Conservation (phyloP, 2,329 filamentous ascomycete species). For the Aspergillus eucalypticola region DNA sequence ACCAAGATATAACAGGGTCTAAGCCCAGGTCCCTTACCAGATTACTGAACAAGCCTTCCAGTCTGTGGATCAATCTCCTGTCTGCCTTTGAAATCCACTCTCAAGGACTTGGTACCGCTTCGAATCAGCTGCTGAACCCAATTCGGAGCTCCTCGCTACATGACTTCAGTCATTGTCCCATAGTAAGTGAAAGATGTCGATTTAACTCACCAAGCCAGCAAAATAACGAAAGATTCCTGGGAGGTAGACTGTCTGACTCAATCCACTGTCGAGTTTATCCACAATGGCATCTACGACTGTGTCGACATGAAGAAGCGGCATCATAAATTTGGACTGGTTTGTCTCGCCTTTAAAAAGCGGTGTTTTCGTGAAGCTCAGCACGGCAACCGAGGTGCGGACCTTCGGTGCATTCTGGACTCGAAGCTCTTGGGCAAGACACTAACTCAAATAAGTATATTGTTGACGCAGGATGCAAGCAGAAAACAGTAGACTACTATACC, state of each 20-base stretch:
- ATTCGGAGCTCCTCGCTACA: constrained; percentile 20
- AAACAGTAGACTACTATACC: no score
- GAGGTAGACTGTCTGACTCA: constrained; percentile 20
- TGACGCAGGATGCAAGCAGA: fast-evolving
- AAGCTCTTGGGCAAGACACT: no score
- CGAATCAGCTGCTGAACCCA: constrained; percentile 22
- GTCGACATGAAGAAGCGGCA: constrained; percentile 27
- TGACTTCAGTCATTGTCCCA: background rate
- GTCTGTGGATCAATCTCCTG: constrained; percentile 22
- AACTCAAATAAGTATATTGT: no score
- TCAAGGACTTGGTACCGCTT: constrained; percentile 16
- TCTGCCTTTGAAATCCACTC: constrained; percentile 24
- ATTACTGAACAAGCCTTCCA: constrained; percentile 15
- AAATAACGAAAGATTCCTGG: constrained; percentile 23
- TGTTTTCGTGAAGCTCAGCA: constrained; percentile 28
- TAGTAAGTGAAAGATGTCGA: background rate
- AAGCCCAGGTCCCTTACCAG: no score
- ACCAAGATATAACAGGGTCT: no score
- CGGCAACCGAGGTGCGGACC: constrained; percentile 22
- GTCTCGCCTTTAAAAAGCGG: constrained; percentile 27
- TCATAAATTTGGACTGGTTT: constrained; percentile 25
- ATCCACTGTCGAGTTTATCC: constrained; percentile 22
- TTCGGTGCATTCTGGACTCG: constrained; percentile 9
- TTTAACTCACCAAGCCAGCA: constrained; percentile 23
- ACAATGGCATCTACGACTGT: constrained; percentile 27